Percentiles rank a stretch among this genome's conserved stretches.
Evolutionary conservation across 495 filamentous ascomycete species (phyloP).

Genomic region (Glutinoglossum americanum): DNA sequence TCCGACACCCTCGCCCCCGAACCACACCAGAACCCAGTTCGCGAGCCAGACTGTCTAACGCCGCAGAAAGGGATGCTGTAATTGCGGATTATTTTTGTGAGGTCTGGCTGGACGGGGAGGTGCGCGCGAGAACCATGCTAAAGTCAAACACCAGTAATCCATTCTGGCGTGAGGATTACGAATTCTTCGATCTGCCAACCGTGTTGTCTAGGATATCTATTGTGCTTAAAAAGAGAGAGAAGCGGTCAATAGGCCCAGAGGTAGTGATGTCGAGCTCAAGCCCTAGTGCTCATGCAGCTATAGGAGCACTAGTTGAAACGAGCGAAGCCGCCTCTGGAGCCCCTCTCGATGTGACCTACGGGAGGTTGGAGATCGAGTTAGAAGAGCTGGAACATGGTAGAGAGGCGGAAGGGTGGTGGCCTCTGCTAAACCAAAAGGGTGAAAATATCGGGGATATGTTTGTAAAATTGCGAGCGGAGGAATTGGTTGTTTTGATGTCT

Average conservation of each 20-base stretch:
- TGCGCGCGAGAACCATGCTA: slow-evolving; percentile 64
- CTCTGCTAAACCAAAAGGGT: slow-evolving; percentile 47
- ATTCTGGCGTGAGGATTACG: slow-evolving; percentile 79
- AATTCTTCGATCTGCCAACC: slow-evolving; percentile 4
- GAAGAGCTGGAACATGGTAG: slow-evolving; percentile 60
- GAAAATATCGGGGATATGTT: slow-evolving; percentile 71
- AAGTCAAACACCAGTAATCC: slow-evolving; percentile 65
- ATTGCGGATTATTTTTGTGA: slow-evolving; percentile 52
- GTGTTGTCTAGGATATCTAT: background rate
- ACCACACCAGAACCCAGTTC: background rate
- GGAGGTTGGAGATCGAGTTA: slow-evolving; percentile 64
- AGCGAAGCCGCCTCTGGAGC: slow-evolving; percentile 7
- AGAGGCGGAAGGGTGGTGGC: slow-evolving; percentile 81
- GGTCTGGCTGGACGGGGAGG: slow-evolving; percentile 76
- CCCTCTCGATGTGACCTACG: slow-evolving; percentile 32
- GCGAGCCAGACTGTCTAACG: slow-evolving; percentile 1
- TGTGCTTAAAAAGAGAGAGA: slow-evolving; percentile 1
- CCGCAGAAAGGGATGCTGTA: slow-evolving; percentile 7
- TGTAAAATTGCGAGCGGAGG: slow-evolving; percentile 63
- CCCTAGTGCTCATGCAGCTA: background rate
- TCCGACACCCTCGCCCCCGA: slow-evolving; percentile 13
- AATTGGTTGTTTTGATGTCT: slow-evolving; percentile 70
- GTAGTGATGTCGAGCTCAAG: slow-evolving; percentile 5
- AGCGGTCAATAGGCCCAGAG: background rate
- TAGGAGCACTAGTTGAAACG: slow-evolving; percentile 21